Base-by-base conservation (phyloP, 176 grass and related monocot species). In the Phragmites australis region DNA sequence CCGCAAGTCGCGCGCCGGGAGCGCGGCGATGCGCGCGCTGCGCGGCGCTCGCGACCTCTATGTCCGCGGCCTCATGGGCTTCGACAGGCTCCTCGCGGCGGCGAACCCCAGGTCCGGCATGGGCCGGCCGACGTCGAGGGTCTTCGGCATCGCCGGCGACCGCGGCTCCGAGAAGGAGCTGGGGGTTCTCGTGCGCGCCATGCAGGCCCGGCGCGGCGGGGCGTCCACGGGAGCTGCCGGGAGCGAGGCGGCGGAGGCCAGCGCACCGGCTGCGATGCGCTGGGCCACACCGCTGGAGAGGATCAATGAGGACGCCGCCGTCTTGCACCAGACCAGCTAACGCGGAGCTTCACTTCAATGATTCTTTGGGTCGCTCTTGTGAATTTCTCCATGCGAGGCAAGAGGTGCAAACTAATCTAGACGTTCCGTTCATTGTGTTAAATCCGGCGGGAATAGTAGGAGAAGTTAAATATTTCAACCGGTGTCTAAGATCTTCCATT, bases 31-130 rank as follows among this genome's bases (percentile, higher is more conserved):
- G 58, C 57, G 81, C 16, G 81, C 45, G n/a, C 69, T 82, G 59
- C 81, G 47, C 46, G 32, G 81, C 48, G 71, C 71, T 3, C 71
- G 81, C 16, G 81, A 83, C 60, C 23, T 83, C 59, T 75, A 76
- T 39, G 71, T 83, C 37, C 60, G 81, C 2, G 72, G 60, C 10
- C 49, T 75, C 25, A 66, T 27, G 25, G 37, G 61, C 49, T 48
- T 83, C 26, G 72, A 55, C 60, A 46, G 40, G 60, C 29, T 76
- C 37, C 27, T 76, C 61, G 72, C 41, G 62, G 82, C 50, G 39
- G 82, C 62, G 72, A 84, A 55, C 62, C 71, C 72, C 39, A 44
- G 72, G 25, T 61, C 49, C 2, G 61, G 82, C 40, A 40, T 57
- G 3, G 72, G 82, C 40, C 72, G 62, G 8, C 72, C 62, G 40